Base-by-base conservation (phyloP, 192 early-diverging fungal genomes). In the Rhizoclosmatium globosum region DNA sequence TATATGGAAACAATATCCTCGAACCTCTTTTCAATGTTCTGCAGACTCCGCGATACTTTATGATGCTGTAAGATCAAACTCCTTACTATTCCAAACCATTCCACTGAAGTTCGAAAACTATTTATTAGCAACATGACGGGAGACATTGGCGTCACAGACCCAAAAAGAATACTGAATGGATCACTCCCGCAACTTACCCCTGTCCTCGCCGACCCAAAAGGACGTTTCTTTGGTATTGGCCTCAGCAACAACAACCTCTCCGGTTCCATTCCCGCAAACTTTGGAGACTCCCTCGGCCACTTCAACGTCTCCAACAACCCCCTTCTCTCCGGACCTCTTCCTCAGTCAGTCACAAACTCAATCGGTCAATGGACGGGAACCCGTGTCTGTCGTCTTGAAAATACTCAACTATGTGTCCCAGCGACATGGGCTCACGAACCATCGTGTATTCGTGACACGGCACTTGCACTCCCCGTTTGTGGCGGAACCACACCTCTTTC, bases 51-150 rank as follows among this genome's bases (percentile, higher is more conserved):
- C 23, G 44, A n/a, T 76, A 76, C 47, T 76, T 76, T 23, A 41
- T 46, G 45, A 47, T 66, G 7, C 42, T 76, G 74, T 76, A 38
- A 64, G 73, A 45, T n/a, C n/a, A n/a, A n/a, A n/a, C n/a, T 0
- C 47, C 21, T 1, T 58, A 21, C 2, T 0, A 69, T 17, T 69
- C 15, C 13, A 47, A 69, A n/a, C 31, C 15, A 15, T 13, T 19
- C 38, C n/a, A 31, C 47, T 46, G 15, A 47, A 19, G 15, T 3
- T 69, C 47, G 41, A 23, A 21, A n/a, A n/a, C n/a, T 41, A 13
- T 1, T 13, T 17, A 4, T n/a, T n/a, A 72, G 70, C 50, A 72
- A 72, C 57, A n/a, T 72, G 70, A 72, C 70, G 7, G 70, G 70
- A 71, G 19, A 17, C 47, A 69, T n/a, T n/a, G n/a, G 1, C 48